Evolutionary conservation across 2,329 filamentous ascomycete species (phyloP), one percentile per base, ranked within the genome.

Genomic region (Blastomyces gilchristii): DNA sequence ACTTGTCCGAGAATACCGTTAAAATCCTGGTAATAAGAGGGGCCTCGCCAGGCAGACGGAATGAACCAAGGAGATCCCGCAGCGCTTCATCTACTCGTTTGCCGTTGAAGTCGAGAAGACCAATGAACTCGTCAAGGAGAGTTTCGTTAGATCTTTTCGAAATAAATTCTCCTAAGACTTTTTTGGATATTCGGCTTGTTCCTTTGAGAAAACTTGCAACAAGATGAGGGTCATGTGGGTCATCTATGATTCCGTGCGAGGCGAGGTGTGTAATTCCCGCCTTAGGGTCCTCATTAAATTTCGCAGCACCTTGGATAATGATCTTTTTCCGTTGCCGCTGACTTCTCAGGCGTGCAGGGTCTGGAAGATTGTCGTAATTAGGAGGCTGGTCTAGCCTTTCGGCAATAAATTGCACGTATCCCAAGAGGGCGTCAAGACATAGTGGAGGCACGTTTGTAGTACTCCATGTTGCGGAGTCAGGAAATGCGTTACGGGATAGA

Each of bases 401-500:
- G 0, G 91, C 89, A 67, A 99, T 88, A 67, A 91, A 96, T 71
- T 97, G 92, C 43, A 99, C 85, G 70, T 92, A 97, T 18, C 91
- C 87, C 31, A 99, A 81, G 12, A 99, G 80, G 11, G 94, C 91
- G 76, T 99, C 94, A 28, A 99, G 81, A 70, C 94, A 99, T 2
- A 99, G 79, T 0, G 94, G 94, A 18, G 94, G 94, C 0, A 99
- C 95, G 72, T 96, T 99, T 5, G 93, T 97, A 12, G 94, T 99
- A 74, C 95, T 99, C 94, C 94, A 99, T 6, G 92, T 97, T 6
- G 93, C 94, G 9, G 94, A 96, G 74, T 99, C 94, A 0, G 94
- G 95, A 67, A 99, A 89, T 1, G 94, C 94, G 73, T 97, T 99
- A 64, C 94, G 85, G 25, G 94, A 93, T 18, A 99, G 80, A 43